Conservation (phyloP, 352 stramenopile species). For the Phytophthora lateralis region DNA sequence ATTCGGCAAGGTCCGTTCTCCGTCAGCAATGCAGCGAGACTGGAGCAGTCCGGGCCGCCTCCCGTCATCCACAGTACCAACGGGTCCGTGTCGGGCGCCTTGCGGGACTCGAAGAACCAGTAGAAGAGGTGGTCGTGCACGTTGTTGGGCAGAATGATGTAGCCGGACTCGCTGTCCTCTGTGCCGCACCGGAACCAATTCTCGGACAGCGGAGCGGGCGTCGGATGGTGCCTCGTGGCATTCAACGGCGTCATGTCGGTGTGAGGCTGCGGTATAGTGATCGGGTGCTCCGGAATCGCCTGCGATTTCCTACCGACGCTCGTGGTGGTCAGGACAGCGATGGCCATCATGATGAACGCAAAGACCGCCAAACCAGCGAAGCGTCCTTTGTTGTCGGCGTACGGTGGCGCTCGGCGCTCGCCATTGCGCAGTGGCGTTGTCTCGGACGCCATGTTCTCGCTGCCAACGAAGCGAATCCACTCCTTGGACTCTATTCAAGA, state of each 20-base stretch:
- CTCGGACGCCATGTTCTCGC: slow-evolving; percentile 31
- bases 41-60: slow-evolving; percentile 45
- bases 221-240: not conserved
- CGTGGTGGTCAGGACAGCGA: slow-evolving; percentile 28
- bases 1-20: slow-evolving; percentile 67
- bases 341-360: slow-evolving; percentile 21
- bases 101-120: slow-evolving; percentile 67
- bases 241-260: slow-evolving; percentile 11
- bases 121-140: slow-evolving; percentile 61
- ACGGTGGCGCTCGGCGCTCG: not conserved
- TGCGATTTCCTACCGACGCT: slow-evolving; percentile 9
- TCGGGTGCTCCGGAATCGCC: slow-evolving; percentile 9
- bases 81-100: slow-evolving; percentile 52
- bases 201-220: slow-evolving; percentile 4
- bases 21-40: slow-evolving; percentile 41
- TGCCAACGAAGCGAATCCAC: slow-evolving; percentile 1
- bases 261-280: slow-evolving; percentile 8
- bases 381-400: slow-evolving; percentile 11
- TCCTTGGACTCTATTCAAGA: not conserved
- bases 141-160: slow-evolving; percentile 43
- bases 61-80: slow-evolving; percentile 76
- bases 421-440: slow-evolving; percentile 29
- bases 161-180: slow-evolving; percentile 47
- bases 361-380: slow-evolving; percentile 27
- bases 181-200: slow-evolving; percentile 32